These are phyloP conservation scores for Pachysandra terminalis DNA, from an alignment of 164 flowering plant species.

Conservation along the genomic window DNA sequence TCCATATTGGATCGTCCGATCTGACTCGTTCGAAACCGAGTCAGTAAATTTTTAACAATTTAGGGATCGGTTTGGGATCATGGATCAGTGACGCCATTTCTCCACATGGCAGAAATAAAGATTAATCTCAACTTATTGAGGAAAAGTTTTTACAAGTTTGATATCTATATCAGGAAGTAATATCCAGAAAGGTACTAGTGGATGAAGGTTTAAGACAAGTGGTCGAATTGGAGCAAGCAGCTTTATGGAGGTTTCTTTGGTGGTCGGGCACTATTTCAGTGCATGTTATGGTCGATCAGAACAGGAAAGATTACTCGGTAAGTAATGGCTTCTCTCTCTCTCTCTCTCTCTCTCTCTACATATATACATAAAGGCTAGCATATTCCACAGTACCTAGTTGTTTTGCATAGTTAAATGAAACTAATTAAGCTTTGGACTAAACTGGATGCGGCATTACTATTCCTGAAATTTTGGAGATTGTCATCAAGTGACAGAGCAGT, in stretches of 20 bases:
- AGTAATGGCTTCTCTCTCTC: constrained; percentile 12
- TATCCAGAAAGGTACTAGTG: constrained; percentile 71
- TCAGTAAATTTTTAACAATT: too few relatives aligned
- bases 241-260: constrained; percentile 94
- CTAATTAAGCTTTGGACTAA: too few relatives aligned
- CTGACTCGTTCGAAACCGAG: too few relatives aligned
- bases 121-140: not conserved
- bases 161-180: constrained; percentile 62
- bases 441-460: too few relatives aligned
- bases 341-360: not conserved
- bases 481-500: not conserved
- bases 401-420: too few relatives aligned
- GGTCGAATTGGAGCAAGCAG: constrained; percentile 94
- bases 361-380: too few relatives aligned
- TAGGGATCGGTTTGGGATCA: too few relatives aligned
- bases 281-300: constrained; percentile 93
- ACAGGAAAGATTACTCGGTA: constrained; percentile 77
- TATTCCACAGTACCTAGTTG: too few relatives aligned
- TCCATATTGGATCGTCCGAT: too few relatives aligned
- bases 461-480: too few relatives aligned
- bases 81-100: too few relatives aligned
- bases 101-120: not conserved
- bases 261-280: constrained; percentile 91
- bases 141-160: constrained; percentile 8
- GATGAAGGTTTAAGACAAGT: constrained; percentile 92